Base-by-base conservation (phyloP, 2,329 filamentous ascomycete species). In the Stenocarpella maydis region DNA sequence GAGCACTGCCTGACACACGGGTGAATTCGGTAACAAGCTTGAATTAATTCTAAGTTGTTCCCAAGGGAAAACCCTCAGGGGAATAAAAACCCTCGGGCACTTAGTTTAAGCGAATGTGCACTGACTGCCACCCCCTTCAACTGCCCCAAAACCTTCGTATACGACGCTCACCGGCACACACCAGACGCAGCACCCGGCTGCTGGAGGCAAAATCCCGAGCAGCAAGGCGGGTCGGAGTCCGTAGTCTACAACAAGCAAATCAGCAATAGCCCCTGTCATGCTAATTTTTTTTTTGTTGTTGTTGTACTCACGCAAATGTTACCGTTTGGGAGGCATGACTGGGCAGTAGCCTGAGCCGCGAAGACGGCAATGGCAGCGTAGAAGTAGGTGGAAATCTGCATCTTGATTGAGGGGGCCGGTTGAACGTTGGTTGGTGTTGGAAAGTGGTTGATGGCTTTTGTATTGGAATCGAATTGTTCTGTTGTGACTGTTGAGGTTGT, bases 81-180 rank as follows among this genome's bases (percentile, higher is more conserved):
- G 52, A 55, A 55, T 55, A 55, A 55, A 55, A 55, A 55, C 31
- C 52, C 52, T 39, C 34, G n/a, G 52, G 52, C 52, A 55, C 52
- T 39, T 55, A 55, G 52, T 24, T 24, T 9, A 55, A 55, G 52
- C 14, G 52, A 55, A 39, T 55, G 52, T 55, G 31, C 52, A 55
- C 12, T 26, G 52, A 31, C n/a, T 39, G 31, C 39, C 31, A 55
- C 24, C 52, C 52, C 52, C 39, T 1, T 55, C 52, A 37, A 55
- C 52, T 34, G 10, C n/a, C n/a, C n/a, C n/a, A 55, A 39, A 19
- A 39, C 24, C 5, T 24, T 24, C 52, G 31, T 19, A 24, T 24
- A n/a, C n/a, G n/a, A n/a, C n/a, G 52, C 52, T 55, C 3, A 55
- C 24, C 21, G 31, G n/a, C 52, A 55, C 31, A 8, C 3, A 5